phyloP scores from a whole-genome alignment of 345 rosid genomes.

The Fremontodendron californicum region DNA sequence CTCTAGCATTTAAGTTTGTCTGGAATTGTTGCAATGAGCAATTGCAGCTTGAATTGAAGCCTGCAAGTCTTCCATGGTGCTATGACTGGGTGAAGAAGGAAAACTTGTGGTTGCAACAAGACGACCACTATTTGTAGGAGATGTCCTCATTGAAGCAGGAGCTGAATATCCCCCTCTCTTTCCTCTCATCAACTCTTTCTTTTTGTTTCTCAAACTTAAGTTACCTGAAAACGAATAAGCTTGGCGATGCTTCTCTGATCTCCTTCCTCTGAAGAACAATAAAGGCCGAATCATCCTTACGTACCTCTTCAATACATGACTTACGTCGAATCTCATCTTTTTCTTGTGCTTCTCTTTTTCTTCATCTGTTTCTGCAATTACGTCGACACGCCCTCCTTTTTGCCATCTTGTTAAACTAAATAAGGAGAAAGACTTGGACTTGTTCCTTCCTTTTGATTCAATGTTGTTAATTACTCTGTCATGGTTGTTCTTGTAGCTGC shows the following conservation, averaged over 20 bases:
- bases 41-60: slow-evolving; percentile 95
- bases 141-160: too few relatives aligned
- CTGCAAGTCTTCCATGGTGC: slow-evolving; percentile 90
- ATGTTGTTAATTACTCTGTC: not conserved
- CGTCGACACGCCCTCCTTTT: slow-evolving; percentile 46
- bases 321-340: slow-evolving; percentile 51
- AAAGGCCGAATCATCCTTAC: slow-evolving; percentile 49
- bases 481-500: not conserved
- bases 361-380: slow-evolving; percentile 37
- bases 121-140: too few relatives aligned
- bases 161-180: too few relatives aligned
- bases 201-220: too few relatives aligned
- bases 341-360: slow-evolving; percentile 38
- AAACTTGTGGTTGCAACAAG: too few relatives aligned
- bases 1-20: slow-evolving; percentile 27
- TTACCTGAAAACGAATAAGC: too few relatives aligned
- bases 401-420: slow-evolving; percentile 57
- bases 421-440: slow-evolving; percentile 68
- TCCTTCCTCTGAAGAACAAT: slow-evolving; percentile 47
- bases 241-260: too few relatives aligned
- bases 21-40: slow-evolving; percentile 92
- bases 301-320: slow-evolving; percentile 53
- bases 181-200: too few relatives aligned
- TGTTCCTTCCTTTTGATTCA: slow-evolving; percentile 31
- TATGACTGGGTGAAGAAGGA: too few relatives aligned